Evolutionary conservation across 805 yeast genomes (phyloP), one percentile per base, ranked within the genome.

Genomic region (Candida ficus): DNA sequence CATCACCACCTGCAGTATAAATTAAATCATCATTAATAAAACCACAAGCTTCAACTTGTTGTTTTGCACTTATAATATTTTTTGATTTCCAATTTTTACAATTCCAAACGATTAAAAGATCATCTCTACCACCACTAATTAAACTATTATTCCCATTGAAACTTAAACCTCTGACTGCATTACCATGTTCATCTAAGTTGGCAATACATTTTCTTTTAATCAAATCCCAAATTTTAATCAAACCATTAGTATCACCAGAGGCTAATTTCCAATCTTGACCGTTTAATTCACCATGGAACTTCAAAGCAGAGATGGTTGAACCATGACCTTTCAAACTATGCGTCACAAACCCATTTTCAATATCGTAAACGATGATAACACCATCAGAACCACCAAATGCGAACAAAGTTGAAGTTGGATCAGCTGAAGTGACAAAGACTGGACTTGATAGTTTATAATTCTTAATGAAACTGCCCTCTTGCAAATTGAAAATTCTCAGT

Each of bases 301-400:
- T 64, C 41, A 91, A 61, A 4, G 93, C 77, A 34, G 95, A 82
- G 30, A 91, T 72, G 3, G 95, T 83, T 11, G 93, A 81, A 17
- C 96, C 95, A 60, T 93, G 99, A 1, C 99, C 98, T 60, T 85
- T 83, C 42, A 93, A 72, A 12, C 87, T 80, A 62, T 93, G 99
- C 0, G 99, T 93, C 4, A 83, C 76, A 49, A 74, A 87, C 1
- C 93, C 90, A 27, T 89, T 89, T 48, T 80, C 90, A 28, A 93
- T 73, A 61, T 93, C 99, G 83, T 95, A 89, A 1, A 93, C 95
- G 33, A 86, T 80, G 14, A 90, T 83, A 31, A 80, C 75, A 35
- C 99, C 98, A 61, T 93, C 99, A 1, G 97, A 84, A 35, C 95
- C 89, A 29, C 99, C 99, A 56, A 93, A 80, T 16, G 96, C 95